Evolutionary conservation across 108 stramenopile species (phyloP).

Genomic region (Cylindrotheca fusiformis): DNA sequence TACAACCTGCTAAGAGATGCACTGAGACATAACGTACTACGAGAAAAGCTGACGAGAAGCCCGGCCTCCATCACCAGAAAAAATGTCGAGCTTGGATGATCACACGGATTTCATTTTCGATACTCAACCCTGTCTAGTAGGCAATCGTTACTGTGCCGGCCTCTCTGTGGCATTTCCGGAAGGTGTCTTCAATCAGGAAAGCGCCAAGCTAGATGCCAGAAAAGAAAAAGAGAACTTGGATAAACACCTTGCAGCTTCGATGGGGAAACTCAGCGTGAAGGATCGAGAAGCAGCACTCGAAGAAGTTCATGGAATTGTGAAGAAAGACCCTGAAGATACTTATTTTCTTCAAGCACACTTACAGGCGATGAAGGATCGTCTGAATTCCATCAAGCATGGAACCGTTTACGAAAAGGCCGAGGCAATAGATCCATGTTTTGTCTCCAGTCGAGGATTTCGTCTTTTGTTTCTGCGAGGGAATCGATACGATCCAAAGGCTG

Average conservation of each 20-base stretch:
- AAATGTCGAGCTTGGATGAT: too few relatives aligned
- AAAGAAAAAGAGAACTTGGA: not conserved
- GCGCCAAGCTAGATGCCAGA: not conserved
- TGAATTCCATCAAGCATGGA: not conserved
- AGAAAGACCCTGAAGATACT: not conserved
- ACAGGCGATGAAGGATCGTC: constrained; percentile 1
- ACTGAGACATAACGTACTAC: too few relatives aligned
- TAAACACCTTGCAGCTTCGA: not conserved
- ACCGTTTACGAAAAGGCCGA: constrained; percentile 12
- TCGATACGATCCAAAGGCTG: not conserved
- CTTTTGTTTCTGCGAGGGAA: constrained; percentile 10
- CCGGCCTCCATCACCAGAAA: too few relatives aligned
- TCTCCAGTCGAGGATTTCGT: constrained; percentile 6
- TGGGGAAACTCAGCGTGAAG: constrained; percentile 1
- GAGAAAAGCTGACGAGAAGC: too few relatives aligned
- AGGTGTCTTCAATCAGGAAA: not conserved
- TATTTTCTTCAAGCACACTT: not conserved
- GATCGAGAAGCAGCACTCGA: not conserved
- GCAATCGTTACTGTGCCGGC: too few relatives aligned
- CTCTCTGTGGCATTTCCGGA: too few relatives aligned
- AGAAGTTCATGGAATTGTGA: not conserved
- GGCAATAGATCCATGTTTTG: not conserved
- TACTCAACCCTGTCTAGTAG: too few relatives aligned
- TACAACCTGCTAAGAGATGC: too few relatives aligned
- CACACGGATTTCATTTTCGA: too few relatives aligned